Evolutionary conservation across 2,329 filamentous ascomycete species (phyloP).

Genomic region (Aspergillus flavus): DNA sequence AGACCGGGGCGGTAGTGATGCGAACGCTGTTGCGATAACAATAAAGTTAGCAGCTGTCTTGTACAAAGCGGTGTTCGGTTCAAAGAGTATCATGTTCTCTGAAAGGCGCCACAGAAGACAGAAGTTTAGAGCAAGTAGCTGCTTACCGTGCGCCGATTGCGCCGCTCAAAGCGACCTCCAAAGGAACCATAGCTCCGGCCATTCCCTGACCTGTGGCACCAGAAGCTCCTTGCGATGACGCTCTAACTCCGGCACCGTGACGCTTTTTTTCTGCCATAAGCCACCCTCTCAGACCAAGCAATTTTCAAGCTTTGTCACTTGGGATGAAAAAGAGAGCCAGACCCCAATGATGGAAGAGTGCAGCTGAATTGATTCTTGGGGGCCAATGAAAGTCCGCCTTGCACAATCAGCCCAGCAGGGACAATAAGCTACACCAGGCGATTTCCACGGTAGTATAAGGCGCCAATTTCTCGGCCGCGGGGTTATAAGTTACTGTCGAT

Average conservation of each 20-base stretch:
- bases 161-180: constrained; percentile 59
- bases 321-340: not conserved
- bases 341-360: not conserved
- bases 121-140: not conserved
- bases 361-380: not conserved
- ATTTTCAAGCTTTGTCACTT: not conserved
- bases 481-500: not conserved
- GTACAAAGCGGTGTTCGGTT: not conserved
- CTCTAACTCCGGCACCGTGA: constrained; percentile 57
- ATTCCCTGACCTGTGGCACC: constrained; percentile 42
- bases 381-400: not conserved
- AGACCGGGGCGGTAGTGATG: constrained; percentile 56
- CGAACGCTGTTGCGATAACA: constrained; percentile 51
- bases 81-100: not conserved
- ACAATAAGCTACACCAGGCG: not conserved
- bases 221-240: constrained; percentile 35
- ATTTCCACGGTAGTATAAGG: not conserved
- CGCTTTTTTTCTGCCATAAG: constrained; percentile 63
- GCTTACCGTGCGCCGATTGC: constrained; percentile 64
- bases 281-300: constrained; percentile 4
- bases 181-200: constrained; percentile 50
- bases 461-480: not conserved
- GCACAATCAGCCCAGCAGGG: not conserved
- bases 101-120: not conserved
- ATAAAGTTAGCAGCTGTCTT: constrained; percentile 8